Percentiles rank a stretch among this genome's conserved stretches.
Conservation (phyloP, 192 early-diverging fungal genomes). For the Dissophora ornata region DNA sequence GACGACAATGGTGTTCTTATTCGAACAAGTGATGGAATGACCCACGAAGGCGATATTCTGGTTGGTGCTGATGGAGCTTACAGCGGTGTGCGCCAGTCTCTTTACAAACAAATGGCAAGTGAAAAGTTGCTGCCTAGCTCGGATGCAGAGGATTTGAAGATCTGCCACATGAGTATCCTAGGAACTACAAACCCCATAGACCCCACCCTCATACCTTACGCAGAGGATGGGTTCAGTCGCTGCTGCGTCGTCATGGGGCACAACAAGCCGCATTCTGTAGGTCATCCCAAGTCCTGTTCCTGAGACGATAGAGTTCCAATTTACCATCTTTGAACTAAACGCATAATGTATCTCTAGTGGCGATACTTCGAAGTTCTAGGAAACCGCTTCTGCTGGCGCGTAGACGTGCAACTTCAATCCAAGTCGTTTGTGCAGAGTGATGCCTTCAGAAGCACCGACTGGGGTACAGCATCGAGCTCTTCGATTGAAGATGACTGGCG, state of each 20-base stretch:
- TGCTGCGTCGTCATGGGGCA: not conserved
- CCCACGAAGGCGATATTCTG: constrained; percentile 16
- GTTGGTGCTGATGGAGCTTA: constrained; percentile 29
- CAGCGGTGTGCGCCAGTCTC: constrained; percentile 16
- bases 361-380: not conserved
- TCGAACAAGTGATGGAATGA: constrained; percentile 13
- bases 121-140: constrained; percentile 9
- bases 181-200: constrained; percentile 22
- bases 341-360: constrained; percentile 5
- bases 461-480: not conserved
- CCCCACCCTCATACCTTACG: not conserved
- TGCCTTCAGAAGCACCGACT: constrained; percentile 2
- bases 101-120: constrained; percentile 9
- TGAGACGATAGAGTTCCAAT: too few species aligned
- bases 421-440: not conserved
- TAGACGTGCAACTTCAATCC: constrained; percentile 9
- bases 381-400: constrained; percentile 5
- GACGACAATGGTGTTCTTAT: constrained; percentile 2
- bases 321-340: too few species aligned
- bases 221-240: constrained; percentile 1
- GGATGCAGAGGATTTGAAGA: constrained; percentile 8
- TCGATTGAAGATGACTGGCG: not conserved
- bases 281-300: not conserved
- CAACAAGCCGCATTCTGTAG: constrained; percentile 1
- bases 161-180: constrained; percentile 19